Evolutionary conservation across 257 asterid species (phyloP), one percentile per base, ranked within the genome.

Genomic region (Rehmannia glutinosa): DNA sequence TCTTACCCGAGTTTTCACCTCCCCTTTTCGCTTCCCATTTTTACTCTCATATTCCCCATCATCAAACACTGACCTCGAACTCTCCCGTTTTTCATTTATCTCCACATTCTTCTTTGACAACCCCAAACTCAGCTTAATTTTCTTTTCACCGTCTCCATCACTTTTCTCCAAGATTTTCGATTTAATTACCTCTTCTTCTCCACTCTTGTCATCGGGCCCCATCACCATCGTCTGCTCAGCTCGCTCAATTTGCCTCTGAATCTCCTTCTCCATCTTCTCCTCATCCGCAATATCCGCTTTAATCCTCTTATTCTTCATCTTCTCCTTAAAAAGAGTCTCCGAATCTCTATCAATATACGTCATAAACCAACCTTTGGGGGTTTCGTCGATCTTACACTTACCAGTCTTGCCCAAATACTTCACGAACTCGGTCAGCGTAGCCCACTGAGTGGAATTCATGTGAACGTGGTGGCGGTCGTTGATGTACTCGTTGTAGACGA

Each of bases 371-470:
- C 97, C 98, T 58, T 92, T 89, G 3, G 90, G 92, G 0, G 96
- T 91, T 32, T 89, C 96, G 4, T 91, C 96, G 10, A 91, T 96
- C 78, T 91, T 91, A 60, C 87, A 89, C 82, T 91, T 91, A 1
- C 98, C 98, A 0, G 84, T 74, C 73, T 70, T 68, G 12, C 98
- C 98, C 80, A 91, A 77, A 78, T 89, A 70, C 87, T 89, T 89
- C 2, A 89, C 82, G 73, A 91, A 91, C 73, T 91, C 92, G 1
- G 96, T 91, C 73, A 91, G 76, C 12, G 98, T 89, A 1, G 94
- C 90, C 98, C 98, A 87, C 73, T 83, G 52, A 12, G 96, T 91
- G 3, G 98, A 91, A 62, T 89, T 91, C 96, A 91, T 89, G 49
- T 87, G 96, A 42, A 91, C 56, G 49, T 91, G 96, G 67, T 87